Conservation (phyloP, 768 basidiomycete genomes). For the Boletus insuetus region DNA sequence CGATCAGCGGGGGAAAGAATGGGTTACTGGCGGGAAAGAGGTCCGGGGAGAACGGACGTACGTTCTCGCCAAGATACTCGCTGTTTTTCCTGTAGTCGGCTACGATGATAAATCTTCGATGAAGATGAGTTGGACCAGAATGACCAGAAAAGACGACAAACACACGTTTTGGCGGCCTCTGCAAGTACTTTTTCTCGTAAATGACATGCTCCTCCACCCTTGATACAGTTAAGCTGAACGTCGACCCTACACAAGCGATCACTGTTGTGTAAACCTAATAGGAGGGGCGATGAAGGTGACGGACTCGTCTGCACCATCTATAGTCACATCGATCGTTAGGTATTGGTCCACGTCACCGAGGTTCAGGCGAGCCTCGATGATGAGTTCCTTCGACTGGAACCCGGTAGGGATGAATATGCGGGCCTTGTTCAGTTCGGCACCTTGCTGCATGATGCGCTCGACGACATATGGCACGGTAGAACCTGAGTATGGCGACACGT, state of each 20-base stretch:
- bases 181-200: conserved; percentile 96
- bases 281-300: conserved; percentile 24
- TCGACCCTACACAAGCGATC: conserved; percentile 62
- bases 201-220: conserved; percentile 96
- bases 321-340: conserved; percentile 88
- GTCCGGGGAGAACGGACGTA: conserved; percentile 38
- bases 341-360: conserved; percentile 91
- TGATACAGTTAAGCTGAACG: conserved; percentile 83
- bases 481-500: conserved; percentile 40
- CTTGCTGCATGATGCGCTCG: conserved; percentile 88
- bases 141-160: neutral
- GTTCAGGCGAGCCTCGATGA: conserved; percentile 70
- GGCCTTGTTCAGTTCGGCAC: conserved; percentile 65
- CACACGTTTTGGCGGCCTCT: conserved; percentile 84
- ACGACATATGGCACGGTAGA: conserved; percentile 97
- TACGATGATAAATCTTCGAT: conserved; percentile 69
- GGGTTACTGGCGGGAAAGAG: neutral
- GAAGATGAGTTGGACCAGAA: conserved; percentile 47
- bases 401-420: conserved; percentile 92
- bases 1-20: neutral
- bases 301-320: conserved; percentile 97
- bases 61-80: conserved; percentile 74
- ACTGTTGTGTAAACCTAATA: neutral
- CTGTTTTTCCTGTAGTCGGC: conserved; percentile 97
- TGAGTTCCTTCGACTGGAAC: conserved; percentile 96